Evolutionary conservation across 2,329 filamentous ascomycete species (phyloP).

Genomic region (Tolypocladium inflatum): DNA sequence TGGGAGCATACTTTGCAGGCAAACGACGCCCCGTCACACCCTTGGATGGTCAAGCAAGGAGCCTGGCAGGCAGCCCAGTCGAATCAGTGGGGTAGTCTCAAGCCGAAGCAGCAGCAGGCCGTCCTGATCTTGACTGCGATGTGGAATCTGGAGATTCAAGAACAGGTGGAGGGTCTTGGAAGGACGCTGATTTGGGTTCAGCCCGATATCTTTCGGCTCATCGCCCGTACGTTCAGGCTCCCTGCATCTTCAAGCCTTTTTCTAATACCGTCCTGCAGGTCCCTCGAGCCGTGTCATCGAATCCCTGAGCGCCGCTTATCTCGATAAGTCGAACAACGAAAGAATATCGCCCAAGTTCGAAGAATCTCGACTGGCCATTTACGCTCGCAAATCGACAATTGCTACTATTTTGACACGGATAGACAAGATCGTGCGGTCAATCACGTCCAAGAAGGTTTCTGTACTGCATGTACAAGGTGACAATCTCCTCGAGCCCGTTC

Average conservation of each 20-base stretch:
- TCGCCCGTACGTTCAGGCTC: constrained; percentile 29
- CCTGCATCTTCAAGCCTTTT: too few species aligned
- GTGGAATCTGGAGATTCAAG: constrained; percentile 40
- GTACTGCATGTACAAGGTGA: constrained; percentile 9
- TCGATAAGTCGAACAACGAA: constrained; percentile 21
- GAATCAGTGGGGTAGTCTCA: constrained; percentile 6
- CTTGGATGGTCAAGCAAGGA: constrained; percentile 31
- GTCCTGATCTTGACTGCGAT: constrained; percentile 34
- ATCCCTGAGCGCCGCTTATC: constrained; percentile 18
- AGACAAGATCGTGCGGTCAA: constrained; percentile 16
- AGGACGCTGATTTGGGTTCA: constrained; percentile 27
- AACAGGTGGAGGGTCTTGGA: constrained; percentile 33
- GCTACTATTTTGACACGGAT: constrained; percentile 25
- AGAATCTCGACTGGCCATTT: constrained; percentile 17
- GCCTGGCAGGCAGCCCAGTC: constrained; percentile 30
- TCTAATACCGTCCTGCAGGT: constrained; percentile 1
- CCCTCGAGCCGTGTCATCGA: constrained; percentile 13
- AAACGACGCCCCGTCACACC: constrained; percentile 11
- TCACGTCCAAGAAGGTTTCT: constrained; percentile 17
- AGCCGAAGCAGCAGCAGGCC: constrained; percentile 30
- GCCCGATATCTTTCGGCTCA: constrained; percentile 30
- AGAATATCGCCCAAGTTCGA: constrained; percentile 13
- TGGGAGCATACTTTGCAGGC: not conserved
- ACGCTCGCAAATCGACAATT: constrained; percentile 17
- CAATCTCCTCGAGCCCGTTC: constrained; percentile 9